Evolutionary conservation across 805 yeast genomes (phyloP), one percentile per base, ranked within the genome.

Genomic region (Tetrapisispora nanseiensis): DNA sequence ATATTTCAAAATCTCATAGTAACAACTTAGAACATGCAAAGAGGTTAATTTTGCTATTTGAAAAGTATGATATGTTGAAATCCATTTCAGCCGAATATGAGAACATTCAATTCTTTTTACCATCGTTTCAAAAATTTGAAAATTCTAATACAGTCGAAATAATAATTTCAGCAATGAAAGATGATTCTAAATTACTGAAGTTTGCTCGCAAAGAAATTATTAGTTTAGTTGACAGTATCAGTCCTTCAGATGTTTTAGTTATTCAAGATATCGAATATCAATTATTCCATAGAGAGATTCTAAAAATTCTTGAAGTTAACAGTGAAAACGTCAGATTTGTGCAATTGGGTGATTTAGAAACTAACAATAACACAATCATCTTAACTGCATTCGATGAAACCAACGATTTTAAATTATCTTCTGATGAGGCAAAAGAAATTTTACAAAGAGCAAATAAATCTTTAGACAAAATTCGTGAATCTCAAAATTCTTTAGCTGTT

Each of bases 1-100:
- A 87, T 54, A 80, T 92, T 61, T 78, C 94, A 9, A 81, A 76
- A 62, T 95, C 97, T 28, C 97, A 92, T 61, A 84, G 86, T 54
- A 84, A 83, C 50, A 76, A 85, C 57, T 57, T 75, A 41, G 61
- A 67, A 16, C 97, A 92, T 55, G 96, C 95, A 9, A 75, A 76
- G 46, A 72, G 78, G 30, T 69, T 92, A 44, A 80, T 86, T 32
- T 71, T 81, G 10, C 84, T 71, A 59, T 80, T 92, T 51, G 61
- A 65, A 42, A 68, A 73, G 48, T 67, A 75, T 44, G 72, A 75
- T 22, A 57, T 67, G 21, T 70, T 82, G 50, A 52, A 63, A 34
- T 41, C 51, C 13, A 61, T 76, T 46, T 66, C 68, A 15, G 49
- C 55, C 2, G 65, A 57, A 20, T 53, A 66, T 48, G 67, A 66